Percentiles rank a stretch among this genome's conserved stretches.
phyloP scores from a whole-genome alignment of 164 flowering plant species.

The Cinnamomum micranthum region DNA sequence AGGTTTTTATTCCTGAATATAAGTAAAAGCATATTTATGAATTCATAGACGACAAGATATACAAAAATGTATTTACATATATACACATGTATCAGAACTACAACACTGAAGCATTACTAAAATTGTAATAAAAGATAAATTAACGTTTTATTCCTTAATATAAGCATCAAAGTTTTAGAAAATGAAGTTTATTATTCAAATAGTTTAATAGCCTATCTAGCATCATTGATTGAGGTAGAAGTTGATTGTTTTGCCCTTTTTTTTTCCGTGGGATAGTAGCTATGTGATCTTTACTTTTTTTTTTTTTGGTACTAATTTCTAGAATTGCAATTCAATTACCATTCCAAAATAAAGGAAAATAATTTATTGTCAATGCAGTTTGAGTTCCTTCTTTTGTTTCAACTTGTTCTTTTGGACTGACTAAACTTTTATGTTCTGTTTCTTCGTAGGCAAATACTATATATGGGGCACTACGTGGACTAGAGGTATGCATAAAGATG shows the following conservation, averaged over 20 bases:
- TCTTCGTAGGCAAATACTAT: constrained; percentile 83
- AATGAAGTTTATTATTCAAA: neutral
- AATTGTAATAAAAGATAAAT: neutral
- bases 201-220: too few relatives aligned
- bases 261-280: neutral
- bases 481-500: constrained; percentile 60
- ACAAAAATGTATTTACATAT: neutral
- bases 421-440: constrained; percentile 7
- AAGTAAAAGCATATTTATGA: neutral
- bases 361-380: neutral
- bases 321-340: too few relatives aligned
- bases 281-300: too few relatives aligned
- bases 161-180: neutral
- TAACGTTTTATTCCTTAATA: too few relatives aligned
- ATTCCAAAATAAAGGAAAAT: too few relatives aligned
- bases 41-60: neutral
- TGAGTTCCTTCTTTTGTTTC: neutral
- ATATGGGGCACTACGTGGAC: constrained; percentile 85
- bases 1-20: too few relatives aligned
- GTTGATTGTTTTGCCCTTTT: too few relatives aligned
- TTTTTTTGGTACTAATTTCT: too few relatives aligned
- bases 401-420: neutral
- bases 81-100: neutral
- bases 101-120: neutral
- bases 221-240: too few relatives aligned